Base-by-base conservation (phyloP, 331 rosid species). In the Phaseolus coccineus region DNA sequence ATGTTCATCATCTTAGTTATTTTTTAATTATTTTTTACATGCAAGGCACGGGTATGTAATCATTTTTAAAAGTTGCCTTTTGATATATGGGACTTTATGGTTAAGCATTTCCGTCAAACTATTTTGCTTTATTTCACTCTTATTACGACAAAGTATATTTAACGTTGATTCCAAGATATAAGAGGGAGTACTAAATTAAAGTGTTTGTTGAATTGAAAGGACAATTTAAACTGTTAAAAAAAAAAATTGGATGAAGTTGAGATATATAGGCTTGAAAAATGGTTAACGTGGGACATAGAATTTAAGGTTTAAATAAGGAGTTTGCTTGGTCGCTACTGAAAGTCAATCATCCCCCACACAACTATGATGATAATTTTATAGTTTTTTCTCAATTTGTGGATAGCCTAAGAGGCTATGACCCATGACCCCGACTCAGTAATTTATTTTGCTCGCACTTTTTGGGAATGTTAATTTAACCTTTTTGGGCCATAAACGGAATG, bases 371-470 rank as follows among this genome's bases (percentile, higher is more conserved):
- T 71, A 31, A 30, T 47, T 70, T 35, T 53, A 33, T 53, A 42
- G 16, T 12, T 52, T 6, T 37, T 48, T 66, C 19, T 39, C 24
- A 11, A 22, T 25, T 37, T 13, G 9, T 53, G 22, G 52, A 48
- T 31, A 42, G 27, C 69, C 69, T 16, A 14, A 1, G 25, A 59
- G 4, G 67, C 19, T 39, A 48, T 39, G 59, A 68, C 78, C 42
- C 27, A 58, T 59, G 74, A 68, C 31, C 51, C 77, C n/a, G 55
- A 61, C 83, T 78, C 40, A 24, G 50, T 79, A 74, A 73, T 59
- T 83, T 39, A 48, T 48, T 58, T 64, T 73, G 25, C 28, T 16
- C 44, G 35, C 46, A 52, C 50, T 8, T 63, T 64, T 40, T 25
- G 1, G 8, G 67, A 53, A 57, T 58, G 57, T 70, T 79, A 40